A percentile compares a stretch with the other conserved stretches of the same genome.
Conservation (phyloP, 192 early-diverging fungal genomes). For the Coemansia sp. region DNA sequence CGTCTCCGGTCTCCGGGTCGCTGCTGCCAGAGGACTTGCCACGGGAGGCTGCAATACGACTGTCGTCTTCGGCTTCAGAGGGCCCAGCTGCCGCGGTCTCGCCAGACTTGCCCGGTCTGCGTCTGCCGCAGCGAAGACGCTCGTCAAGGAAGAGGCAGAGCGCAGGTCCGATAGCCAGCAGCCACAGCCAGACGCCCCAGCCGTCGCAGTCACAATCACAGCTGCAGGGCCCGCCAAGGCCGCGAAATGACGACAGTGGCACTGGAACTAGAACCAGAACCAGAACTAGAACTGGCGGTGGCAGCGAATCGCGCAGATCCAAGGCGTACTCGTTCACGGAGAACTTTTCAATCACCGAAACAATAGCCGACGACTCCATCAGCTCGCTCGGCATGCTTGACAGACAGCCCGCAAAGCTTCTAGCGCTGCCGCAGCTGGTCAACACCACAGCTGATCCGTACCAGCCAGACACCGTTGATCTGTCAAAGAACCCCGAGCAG, state of each 20-base stretch:
- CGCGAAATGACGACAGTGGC: no score
- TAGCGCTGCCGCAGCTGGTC: conserved; percentile 63
- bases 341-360: conserved; percentile 71
- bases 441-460: conserved; percentile 49
- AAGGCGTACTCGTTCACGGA: conserved; percentile 73
- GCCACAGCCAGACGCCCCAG: background rate
- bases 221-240: no score
- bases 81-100: background rate
- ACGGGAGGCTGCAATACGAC: background rate
- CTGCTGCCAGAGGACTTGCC: background rate
- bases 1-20: background rate
- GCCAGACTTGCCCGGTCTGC: background rate
- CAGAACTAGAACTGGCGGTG: background rate
- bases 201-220: background rate
- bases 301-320: conserved; percentile 7
- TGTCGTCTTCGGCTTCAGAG: background rate
- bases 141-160: background rate
- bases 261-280: background rate
- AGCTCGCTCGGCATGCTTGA: conserved; percentile 71
- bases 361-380: conserved; percentile 57
- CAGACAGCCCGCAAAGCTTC: conserved; percentile 54
- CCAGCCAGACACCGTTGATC: conserved; percentile 68
- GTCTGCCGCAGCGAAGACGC: conserved; percentile 3
- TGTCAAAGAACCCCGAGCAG: conserved; percentile 55
- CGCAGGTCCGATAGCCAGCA: background rate